A percentile compares a stretch with the other conserved stretches of the same genome.
Conservation (phyloP, 2,329 filamentous ascomycete species). For the Zymoseptoria crescenta region DNA sequence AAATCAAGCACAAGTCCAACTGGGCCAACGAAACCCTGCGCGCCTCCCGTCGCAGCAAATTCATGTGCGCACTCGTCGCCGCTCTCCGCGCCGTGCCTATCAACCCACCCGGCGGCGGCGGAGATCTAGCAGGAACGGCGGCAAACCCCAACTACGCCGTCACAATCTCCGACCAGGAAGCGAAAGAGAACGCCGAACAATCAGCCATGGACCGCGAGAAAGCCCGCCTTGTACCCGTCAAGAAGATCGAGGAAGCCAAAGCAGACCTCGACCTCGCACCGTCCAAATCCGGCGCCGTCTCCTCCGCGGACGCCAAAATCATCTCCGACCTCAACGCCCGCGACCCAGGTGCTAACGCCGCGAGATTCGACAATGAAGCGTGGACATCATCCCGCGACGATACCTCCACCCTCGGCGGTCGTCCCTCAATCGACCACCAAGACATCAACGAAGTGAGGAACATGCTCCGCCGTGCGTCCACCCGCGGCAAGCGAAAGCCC, state of each 20-base stretch:
- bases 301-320: constrained; percentile 26
- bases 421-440: constrained; percentile 37
- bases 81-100: constrained; percentile 85
- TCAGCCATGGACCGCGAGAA: constrained; percentile 41
- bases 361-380: constrained; percentile 36
- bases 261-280: constrained; percentile 10
- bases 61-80: constrained; percentile 86
- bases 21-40: constrained; percentile 67
- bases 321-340: constrained; percentile 40
- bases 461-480: constrained; percentile 38
- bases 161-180: constrained; percentile 60
- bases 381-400: constrained; percentile 37
- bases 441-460: constrained; percentile 42
- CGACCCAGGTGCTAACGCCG: constrained; percentile 35
- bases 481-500: constrained; percentile 36
- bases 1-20: constrained; percentile 74
- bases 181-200: constrained; percentile 51
- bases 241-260: constrained; percentile 24
- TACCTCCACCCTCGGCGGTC: constrained; percentile 29
- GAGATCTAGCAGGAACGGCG: constrained; percentile 50
- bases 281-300: constrained; percentile 15
- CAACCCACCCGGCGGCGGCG: constrained; percentile 67
- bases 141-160: constrained; percentile 80
- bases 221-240: constrained; percentile 55
- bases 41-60: constrained; percentile 77